Percentiles rank a stretch among this genome's conserved stretches.
These are phyloP conservation scores for Jimgerdemannia flammicorona DNA, from an alignment of 192 early-diverging fungal species.

Conservation along the genomic window DNA sequence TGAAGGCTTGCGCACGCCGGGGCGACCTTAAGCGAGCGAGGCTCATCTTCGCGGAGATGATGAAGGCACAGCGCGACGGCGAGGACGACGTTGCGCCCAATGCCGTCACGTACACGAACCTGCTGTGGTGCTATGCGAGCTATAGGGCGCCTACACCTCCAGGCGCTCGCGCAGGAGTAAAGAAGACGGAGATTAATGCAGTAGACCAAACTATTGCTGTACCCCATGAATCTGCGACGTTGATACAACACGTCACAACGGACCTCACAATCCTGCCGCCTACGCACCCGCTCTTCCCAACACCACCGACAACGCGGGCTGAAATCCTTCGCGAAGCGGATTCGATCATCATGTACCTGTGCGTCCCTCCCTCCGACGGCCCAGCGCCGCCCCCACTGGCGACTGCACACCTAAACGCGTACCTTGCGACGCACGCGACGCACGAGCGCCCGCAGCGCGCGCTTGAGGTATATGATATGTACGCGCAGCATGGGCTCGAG, in stretches of 20 bases:
- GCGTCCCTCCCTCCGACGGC: conserved; percentile 1
- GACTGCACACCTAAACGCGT: conserved; percentile 55
- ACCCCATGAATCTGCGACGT: background rate
- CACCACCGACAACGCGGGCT: conserved; percentile 14
- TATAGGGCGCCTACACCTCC: conserved; percentile 25
- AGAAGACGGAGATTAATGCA: too few species aligned
- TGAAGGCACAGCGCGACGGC: conserved; percentile 37
- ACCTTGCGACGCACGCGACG: conserved; percentile 50
- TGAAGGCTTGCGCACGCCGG: conserved; percentile 69
- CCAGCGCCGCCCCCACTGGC: conserved; percentile 39
- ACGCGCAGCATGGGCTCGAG: conserved; percentile 39
- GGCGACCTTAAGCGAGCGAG: conserved; percentile 72
- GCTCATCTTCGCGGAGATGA: conserved; percentile 54
- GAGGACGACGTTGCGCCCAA: conserved; percentile 48
- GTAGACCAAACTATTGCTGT: background rate
- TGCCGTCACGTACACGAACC: conserved; percentile 58
- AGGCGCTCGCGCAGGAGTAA: background rate
- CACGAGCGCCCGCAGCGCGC: conserved; percentile 46
- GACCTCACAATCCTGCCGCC: background rate
- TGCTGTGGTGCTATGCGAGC: conserved; percentile 66
- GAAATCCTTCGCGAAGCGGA: conserved; percentile 27
- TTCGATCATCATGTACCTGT: conserved; percentile 28
- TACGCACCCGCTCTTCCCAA: conserved; percentile 1
- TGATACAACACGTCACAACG: background rate
- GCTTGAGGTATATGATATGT: conserved; percentile 46